phyloP scores from a whole-genome alignment of 345 rosid species.

The Citrus australasica region DNA sequence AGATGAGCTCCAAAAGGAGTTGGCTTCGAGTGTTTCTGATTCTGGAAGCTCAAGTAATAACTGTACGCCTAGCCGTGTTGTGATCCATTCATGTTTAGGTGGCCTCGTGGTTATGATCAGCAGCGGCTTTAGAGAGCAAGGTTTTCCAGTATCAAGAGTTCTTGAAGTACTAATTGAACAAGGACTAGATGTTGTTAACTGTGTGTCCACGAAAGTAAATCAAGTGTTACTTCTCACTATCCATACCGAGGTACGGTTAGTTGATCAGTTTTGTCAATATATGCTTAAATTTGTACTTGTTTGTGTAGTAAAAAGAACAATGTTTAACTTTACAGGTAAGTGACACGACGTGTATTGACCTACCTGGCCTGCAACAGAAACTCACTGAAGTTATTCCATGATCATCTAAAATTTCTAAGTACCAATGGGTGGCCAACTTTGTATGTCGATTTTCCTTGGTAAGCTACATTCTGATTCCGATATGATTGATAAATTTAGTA shows the following conservation, averaged over 20 bases:
- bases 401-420: constrained; percentile 14
- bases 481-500: not conserved
- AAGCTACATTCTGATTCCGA: not conserved
- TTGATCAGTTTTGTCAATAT: not conserved
- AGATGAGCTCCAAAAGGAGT: constrained; percentile 35
- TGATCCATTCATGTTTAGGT: constrained; percentile 32
- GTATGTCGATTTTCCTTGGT: not conserved
- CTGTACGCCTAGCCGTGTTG: constrained; percentile 13
- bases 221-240: constrained; percentile 40
- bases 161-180: constrained; percentile 40
- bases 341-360: constrained; percentile 34
- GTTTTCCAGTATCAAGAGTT: constrained; percentile 42
- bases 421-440: not conserved
- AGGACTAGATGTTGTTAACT: constrained; percentile 47
- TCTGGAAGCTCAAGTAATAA: not conserved
- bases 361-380: constrained; percentile 39
- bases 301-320: no score
- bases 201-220: constrained; percentile 48
- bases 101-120: constrained; percentile 54
- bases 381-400: constrained; percentile 29
- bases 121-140: constrained; percentile 21
- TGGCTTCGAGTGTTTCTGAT: constrained; percentile 16
- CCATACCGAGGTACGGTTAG: constrained; percentile 43
- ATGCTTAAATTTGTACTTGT: not conserved
- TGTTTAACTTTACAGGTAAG: constrained; percentile 30